Evolutionary conservation across 2,329 filamentous ascomycete species (phyloP), one percentile per base, ranked within the genome.

Genomic region (Colletotrichum lindemuthianum): DNA sequence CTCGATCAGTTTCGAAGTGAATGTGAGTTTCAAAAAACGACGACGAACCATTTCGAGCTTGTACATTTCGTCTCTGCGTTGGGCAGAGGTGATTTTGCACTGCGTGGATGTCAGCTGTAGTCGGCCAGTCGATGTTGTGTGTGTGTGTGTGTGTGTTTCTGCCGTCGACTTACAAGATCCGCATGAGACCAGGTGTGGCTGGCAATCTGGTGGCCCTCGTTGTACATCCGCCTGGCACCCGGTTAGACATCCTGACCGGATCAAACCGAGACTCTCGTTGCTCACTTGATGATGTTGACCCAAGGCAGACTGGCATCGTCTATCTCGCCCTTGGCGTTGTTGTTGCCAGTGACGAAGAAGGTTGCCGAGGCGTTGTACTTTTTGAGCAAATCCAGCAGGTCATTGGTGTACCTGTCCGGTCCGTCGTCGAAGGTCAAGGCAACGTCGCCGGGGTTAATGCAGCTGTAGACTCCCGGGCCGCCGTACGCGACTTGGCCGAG

Each of bases 381-480:
- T 15, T 74, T 71, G 8, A 81, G 65, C 1, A 77, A 52, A 56
- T 81, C 76, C 33, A 85, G 75, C 4, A 85, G 69, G 10, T 72
- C 70, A 13, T 69, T 67, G 3, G 82, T 85, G 67, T 78, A 82
- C 6, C 67, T 59, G 59, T 73, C 79, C 0, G 82, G 82, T 0
- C 81, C 81, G 56, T 84, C 82, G 66, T 84, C 82, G 67, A 79
- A 82, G 1, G 81, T 83, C n/a, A 84, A 70, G 2, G 82, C 81
- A 39, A 81, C 72, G 55, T 74, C 72, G 24, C 76, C 63, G 4
- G 59, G 47, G 10, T 63, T 63, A 5, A 59, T 16, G 34, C 63
- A 66, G 39, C 59, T 66, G 41, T 63, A 66, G 13, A 66, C 43
- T 11, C 63, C 63, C 10, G 72, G 77, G 16, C 83, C 84, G 24